Evolutionary conservation across 768 basidiomycete species (phyloP), one percentile per base, ranked within the genome.

Genomic region (Cubamyces lactineus): DNA sequence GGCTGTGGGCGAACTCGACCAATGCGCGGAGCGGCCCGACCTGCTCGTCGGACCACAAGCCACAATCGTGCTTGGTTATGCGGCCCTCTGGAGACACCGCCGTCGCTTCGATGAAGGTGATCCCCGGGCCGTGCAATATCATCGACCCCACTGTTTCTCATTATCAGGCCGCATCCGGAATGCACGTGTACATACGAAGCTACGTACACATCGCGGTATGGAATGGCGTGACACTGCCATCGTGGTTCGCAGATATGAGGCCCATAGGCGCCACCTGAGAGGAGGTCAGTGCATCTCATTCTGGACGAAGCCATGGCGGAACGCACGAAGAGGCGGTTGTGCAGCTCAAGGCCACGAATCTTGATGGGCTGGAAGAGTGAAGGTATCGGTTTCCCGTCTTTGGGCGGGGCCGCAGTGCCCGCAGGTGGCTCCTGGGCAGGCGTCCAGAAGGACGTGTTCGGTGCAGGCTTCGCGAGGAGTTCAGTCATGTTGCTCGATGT

Each of bases 1-100:
- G 86, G 1, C 84, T 81, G 68, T 89, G 86, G 15, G 86, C 86
- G 53, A 90, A 89, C 59, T 87, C 82, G 67, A 86, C 82, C 62
- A 91, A 77, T 38, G 80, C 70, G 59, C 80, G 77, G 42, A 83
- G 68, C 1, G 73, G 66, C 12, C 70, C 76, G 60, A 73, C 78
- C 38, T 90, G 88, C 2, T 76, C 74, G 61, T 87, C 87, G 17
- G 77, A 72, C 87, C 88, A 90, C 46, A 90, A 69, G 1, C 87
- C 88, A 16, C 30, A 46, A 57, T 72, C 87, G 61, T 86, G 76
- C 5, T 87, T 84, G 0, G 84, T 80, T 70, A 86, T 88, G 23
- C 86, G 79, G 5, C 84, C 84, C 65, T 84, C 79, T 0, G 81
- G 80, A 6, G 76, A 67, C 17, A 89, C 81, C 7, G 85, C 83